phyloP scores from a whole-genome alignment of 441 rosid species.

The Pelargonium australe region DNA sequence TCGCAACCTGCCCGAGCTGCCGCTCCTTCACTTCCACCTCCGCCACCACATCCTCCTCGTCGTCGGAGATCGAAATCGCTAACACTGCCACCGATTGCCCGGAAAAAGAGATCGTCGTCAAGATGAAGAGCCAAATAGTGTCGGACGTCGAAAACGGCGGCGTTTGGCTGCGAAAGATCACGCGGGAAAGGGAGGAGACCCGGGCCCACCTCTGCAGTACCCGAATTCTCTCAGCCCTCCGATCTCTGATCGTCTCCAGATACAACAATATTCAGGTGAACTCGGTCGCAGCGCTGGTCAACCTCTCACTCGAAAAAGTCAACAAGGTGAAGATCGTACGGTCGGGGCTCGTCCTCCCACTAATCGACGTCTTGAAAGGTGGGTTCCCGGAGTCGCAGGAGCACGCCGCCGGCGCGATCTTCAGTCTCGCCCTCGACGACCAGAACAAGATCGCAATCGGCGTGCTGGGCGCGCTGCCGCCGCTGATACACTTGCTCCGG shows the following conservation, averaged over 20 bases:
- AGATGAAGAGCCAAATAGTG: conserved; percentile 43
- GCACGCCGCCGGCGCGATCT: conserved; percentile 69
- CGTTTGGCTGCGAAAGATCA: conserved; percentile 42
- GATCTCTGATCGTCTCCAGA: conserved; percentile 46
- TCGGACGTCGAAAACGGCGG: conserved; percentile 57
- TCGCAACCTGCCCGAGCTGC: conserved; percentile 51
- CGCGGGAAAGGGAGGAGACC: conserved; percentile 42
- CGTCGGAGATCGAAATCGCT: conserved; percentile 40
- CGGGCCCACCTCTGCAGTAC: conserved; percentile 47
- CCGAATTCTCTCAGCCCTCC: conserved; percentile 43
- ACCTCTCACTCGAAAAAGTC: conserved; percentile 56
- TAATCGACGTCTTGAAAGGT: conserved; percentile 60
- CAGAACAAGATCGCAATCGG: conserved; percentile 78
- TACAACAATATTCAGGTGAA: conserved; percentile 61
- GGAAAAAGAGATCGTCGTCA: conserved; percentile 46
- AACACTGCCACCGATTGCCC: conserved; percentile 32
- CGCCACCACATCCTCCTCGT: conserved; percentile 8
- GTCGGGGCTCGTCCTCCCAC: conserved; percentile 64
- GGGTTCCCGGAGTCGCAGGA: conserved; percentile 70
- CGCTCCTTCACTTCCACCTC: conserved; percentile 44
- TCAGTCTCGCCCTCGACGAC: conserved; percentile 72
- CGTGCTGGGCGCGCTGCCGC: conserved; percentile 72
- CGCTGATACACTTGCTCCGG: conserved; percentile 55
- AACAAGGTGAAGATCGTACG: conserved; percentile 76
- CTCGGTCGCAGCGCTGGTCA: conserved; percentile 63